Evolutionary conservation across 2,329 filamentous ascomycete genomes (phyloP), one percentile per base, ranked within the genome.

Genomic region (Xylaria arbuscula): DNA sequence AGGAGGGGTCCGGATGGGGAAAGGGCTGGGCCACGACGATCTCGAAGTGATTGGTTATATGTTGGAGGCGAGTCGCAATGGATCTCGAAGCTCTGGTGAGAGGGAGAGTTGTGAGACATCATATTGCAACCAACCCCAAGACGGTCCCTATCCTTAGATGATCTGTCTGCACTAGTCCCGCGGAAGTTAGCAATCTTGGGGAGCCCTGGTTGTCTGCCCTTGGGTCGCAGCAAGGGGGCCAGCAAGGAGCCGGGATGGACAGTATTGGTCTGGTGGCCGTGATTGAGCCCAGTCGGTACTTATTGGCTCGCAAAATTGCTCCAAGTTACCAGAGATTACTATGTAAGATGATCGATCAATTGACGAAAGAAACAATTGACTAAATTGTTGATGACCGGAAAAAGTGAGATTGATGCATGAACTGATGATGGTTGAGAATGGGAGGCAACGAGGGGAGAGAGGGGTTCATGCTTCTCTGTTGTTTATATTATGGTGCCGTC

Each of bases 1-100:
- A 72, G 66, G n/a, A 81, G 76, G 58, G 71, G 45, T 34, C 71
- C 65, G 61, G 67, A 59, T 13, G 54, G 66, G 54, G 62, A 64
- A 67, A 59, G 64, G 60, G 70, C 63, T 40, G 64, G 50, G 8
- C 50, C 60, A 67, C 50, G 64, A 55, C 57, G 38, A 65, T 70
- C 47, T 67, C 40, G 57, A 48, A 67, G 32, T 50, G 54, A 67
- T 57, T 74, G 66, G 70, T 75, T 75, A 59, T 74, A 72, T 59
- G 58, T 55, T 32, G 68, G 73, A 62, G 62, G 71, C 50, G 68
- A 68, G 69, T 78, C 76, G 72, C 73, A 72, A 55, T 72, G 70
- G 70, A 76, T 74, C 67, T 76, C 72, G 66, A 76, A 70, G 40
- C 58, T 45, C 57, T 67, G 67, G 64, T 58, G 62, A 67, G 73